phyloP scores from a whole-genome alignment of 73 alveolate species.

The Blepharisma japonicum region DNA sequence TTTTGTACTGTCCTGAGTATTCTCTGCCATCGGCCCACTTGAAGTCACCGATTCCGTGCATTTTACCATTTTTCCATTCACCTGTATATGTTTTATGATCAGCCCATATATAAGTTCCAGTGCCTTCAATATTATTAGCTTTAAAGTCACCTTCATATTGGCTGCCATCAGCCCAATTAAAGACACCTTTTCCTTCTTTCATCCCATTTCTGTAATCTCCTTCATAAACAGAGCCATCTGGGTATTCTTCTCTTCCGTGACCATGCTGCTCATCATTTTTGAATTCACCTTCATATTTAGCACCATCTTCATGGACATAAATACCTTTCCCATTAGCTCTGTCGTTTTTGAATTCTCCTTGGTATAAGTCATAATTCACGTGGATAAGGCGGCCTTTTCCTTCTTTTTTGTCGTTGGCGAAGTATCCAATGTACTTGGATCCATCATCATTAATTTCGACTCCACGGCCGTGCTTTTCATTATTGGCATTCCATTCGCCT shows the following conservation, averaged over 20 bases:
- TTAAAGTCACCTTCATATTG: constrained; percentile 59
- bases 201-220: constrained; percentile 55
- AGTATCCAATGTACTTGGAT: constrained; percentile 47
- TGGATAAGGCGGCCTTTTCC: constrained; percentile 57
- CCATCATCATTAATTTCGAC: constrained; percentile 46
- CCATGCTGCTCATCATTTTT: constrained; percentile 32
- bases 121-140: constrained; percentile 64
- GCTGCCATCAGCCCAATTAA: constrained; percentile 52
- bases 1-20: constrained; percentile 51
- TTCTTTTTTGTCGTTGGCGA: constrained; percentile 45
- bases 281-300: constrained; percentile 18
- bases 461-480: constrained; percentile 58
- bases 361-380: constrained; percentile 51
- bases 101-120: constrained; percentile 76
- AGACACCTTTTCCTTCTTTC: constrained; percentile 61
- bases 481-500: constrained; percentile 53
- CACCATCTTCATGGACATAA: constrained; percentile 32
- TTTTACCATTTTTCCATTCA: constrained; percentile 62
- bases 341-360: constrained; percentile 54
- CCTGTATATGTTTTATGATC: constrained; percentile 77
- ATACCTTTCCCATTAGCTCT: constrained; percentile 55
- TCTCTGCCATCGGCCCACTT: constrained; percentile 64
- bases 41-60: constrained; percentile 57
- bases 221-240: constrained; percentile 52
- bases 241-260: constrained; percentile 34